Conservation (phyloP, 768 basidiomycete genomes). For the Leccinum uliginosum region DNA sequence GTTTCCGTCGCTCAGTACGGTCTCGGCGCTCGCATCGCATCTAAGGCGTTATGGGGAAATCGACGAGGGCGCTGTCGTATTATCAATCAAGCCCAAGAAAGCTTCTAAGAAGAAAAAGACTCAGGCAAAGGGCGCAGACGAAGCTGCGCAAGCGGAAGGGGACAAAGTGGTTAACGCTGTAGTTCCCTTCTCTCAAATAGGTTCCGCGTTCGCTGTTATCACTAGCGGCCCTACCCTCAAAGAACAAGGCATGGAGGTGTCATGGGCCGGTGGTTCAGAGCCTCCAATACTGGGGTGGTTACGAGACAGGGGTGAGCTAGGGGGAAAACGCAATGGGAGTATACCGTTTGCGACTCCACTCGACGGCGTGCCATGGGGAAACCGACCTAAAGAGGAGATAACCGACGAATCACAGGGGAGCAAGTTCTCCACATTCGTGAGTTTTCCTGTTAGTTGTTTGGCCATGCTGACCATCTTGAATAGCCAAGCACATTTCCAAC, state of each 20-base stretch:
- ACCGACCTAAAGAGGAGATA: neutral
- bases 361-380: constrained; percentile 2
- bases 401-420: constrained; percentile 11
- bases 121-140: constrained; percentile 17
- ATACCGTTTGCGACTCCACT: constrained; percentile 23
- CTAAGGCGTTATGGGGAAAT: constrained; percentile 58
- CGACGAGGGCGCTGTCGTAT: constrained; percentile 61
- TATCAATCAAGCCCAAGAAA: constrained; percentile 61
- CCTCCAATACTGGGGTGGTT: constrained; percentile 71
- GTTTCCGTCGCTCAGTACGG: constrained; percentile 34
- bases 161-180: constrained; percentile 63
- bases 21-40: constrained; percentile 31
- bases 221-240: constrained; percentile 51
- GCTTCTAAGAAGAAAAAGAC: constrained; percentile 35
- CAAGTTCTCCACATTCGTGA: constrained; percentile 44
- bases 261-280: constrained; percentile 69
- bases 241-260: constrained; percentile 62
- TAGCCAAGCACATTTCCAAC: constrained; percentile 20
- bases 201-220: constrained; percentile 73
- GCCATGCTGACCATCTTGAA: constrained; percentile 5
- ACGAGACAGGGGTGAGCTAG: constrained; percentile 66
- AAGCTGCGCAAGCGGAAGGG: constrained; percentile 37
- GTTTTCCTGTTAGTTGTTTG: neutral
- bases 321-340: constrained; percentile 15
- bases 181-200: constrained; percentile 71